Conservation (phyloP, 2,329 filamentous ascomycete species). For the Sarocladium brachiariae region DNA sequence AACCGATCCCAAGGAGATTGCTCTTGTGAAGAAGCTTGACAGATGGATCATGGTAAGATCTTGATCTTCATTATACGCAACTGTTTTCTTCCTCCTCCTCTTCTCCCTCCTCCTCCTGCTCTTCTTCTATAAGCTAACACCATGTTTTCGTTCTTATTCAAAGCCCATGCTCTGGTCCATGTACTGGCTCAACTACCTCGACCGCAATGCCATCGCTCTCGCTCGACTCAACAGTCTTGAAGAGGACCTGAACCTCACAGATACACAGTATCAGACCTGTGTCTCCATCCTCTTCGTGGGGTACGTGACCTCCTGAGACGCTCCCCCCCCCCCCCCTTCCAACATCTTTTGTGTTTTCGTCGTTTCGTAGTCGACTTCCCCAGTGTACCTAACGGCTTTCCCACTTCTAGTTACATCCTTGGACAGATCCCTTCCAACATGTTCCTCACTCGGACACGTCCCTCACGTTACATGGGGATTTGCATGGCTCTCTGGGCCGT, state of each 20-base stretch:
- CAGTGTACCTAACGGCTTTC: background rate
- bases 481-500: constrained; percentile 42
- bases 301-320: no score
- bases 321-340: no score
- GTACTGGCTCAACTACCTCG: constrained; percentile 39
- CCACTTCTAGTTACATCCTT: constrained; percentile 27
- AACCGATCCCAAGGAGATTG: constrained; percentile 32
- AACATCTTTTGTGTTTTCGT: no score
- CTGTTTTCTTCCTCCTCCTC: no score
- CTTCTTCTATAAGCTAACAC: no score
- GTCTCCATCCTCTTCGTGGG: constrained; percentile 32
- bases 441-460: constrained; percentile 35
- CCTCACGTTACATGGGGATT: constrained; percentile 34
- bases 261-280: constrained; percentile 23
- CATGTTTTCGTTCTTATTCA: no score
- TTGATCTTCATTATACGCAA: no score
- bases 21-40: constrained; percentile 31
- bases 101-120: background rate
- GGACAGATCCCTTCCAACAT: constrained; percentile 37
- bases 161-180: constrained; percentile 30
- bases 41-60: constrained; percentile 27
- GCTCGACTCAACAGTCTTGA: constrained; percentile 28
- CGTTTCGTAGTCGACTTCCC: no score
- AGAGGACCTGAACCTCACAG: constrained; percentile 20
- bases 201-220: constrained; percentile 40